A percentile compares a stretch with the other conserved stretches of the same genome.
Conservation (phyloP, 495 filamentous ascomycete species). For the Glonium stellatum region DNA sequence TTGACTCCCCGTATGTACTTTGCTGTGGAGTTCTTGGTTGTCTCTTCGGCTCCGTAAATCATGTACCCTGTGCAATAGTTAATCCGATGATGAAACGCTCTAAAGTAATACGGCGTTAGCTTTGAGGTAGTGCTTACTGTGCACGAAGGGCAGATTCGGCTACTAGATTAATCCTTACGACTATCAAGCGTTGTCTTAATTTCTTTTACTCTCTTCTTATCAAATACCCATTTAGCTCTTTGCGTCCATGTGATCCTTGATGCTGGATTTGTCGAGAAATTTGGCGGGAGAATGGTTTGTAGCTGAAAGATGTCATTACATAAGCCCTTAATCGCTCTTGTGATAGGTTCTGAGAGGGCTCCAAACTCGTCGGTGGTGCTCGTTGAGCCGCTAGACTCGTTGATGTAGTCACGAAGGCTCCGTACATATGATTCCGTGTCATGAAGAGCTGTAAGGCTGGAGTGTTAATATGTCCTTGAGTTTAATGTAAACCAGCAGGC, state of each 20-base stretch:
- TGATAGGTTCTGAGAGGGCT: background rate
- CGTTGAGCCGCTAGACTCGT: conserved; percentile 1
- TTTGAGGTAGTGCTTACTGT: background rate
- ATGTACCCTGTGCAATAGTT: background rate
- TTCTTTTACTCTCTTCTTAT: conserved; percentile 2
- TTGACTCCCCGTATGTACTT: background rate
- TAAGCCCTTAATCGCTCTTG: conserved; percentile 1
- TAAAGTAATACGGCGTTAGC: background rate
- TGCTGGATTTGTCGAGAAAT: background rate
- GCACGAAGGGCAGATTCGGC: conserved; percentile 1
- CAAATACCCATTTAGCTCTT: conserved; percentile 4
- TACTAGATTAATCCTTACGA: conserved; percentile 2
- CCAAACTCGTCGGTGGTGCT: conserved; percentile 6
- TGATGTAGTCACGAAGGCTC: conserved; percentile 10
- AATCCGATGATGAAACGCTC: background rate
- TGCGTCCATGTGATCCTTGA: no score
- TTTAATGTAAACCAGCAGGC: background rate
- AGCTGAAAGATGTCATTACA: background rate
- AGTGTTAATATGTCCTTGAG: background rate
- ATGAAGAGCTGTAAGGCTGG: conserved; percentile 1
- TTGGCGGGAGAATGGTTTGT: background rate
- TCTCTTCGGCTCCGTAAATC: background rate
- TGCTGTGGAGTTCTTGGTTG: background rate
- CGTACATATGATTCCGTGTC: conserved; percentile 6
- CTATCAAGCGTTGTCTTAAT: background rate